Base-by-base conservation (phyloP, 2,329 filamentous ascomycete genomes). In the Clonostachys sp. region DNA sequence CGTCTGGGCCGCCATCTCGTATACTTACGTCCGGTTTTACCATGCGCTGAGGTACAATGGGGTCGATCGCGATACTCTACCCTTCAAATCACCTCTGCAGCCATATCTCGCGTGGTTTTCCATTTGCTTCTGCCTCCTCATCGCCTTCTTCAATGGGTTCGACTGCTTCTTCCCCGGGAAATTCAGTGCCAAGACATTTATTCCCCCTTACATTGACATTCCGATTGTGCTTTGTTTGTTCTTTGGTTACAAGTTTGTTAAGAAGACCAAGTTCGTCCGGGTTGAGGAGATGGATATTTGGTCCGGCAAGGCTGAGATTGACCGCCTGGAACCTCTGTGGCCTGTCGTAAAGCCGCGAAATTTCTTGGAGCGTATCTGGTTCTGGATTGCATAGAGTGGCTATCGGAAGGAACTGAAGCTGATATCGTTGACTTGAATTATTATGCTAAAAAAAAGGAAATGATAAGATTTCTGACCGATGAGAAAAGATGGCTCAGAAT, bases 71-170 rank as follows among this genome's bases (percentile, higher is more conserved):
- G 72, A 83, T 50, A 77, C 71, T 2, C 66, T 91, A 16, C 83
- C 84, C 1, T 89, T 86, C 67, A 82, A 77, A 50, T 77, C 81
- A 4, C 75, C 73, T 17, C 71, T 79, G 51, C 86, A 91, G 66
- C 87, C 87, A 3, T 90, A 80, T 59, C 71, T 82, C 5, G 85
- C 86, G 3, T 91, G 65, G 44, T 80, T 82, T 48, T 76, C 83
- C 2, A 67, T 89, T 6, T 62, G 68, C 3, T 82, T 79, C 47
- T 86, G 83, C 38, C 71, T 77, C 24, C 58, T 86, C 35, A 84
- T 91, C 68, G 80, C 83, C 2, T 73, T 90, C 50, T 84, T 89
- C 36, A 84, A 86, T 41, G 86, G 86, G 0, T 91, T 89, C 53
- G 75, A 84, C 2, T 83, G 87, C 5, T 91, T 91, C 59, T 72